Percentiles rank a stretch among this genome's conserved stretches.
phyloP scores from a whole-genome alignment of 108 stramenopile genomes.

The Stephanodiscus triporus region DNA sequence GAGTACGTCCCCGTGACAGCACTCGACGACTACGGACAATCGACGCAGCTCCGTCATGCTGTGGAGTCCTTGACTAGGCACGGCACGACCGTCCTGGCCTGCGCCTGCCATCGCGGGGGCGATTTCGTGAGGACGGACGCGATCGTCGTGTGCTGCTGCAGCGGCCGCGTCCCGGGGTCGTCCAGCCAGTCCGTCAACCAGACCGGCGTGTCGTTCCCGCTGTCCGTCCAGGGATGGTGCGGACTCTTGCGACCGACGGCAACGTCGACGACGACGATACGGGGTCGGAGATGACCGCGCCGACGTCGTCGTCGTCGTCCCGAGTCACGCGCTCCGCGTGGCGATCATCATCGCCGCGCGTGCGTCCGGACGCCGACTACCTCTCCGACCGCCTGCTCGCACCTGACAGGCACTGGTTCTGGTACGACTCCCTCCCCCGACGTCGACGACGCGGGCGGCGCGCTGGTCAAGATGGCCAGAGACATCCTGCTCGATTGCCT shows the following conservation, averaged over 20 bases:
- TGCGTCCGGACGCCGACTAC: constrained; percentile 27
- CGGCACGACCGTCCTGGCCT: too few species aligned
- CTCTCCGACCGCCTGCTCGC: constrained; percentile 23
- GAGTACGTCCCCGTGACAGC: too few species aligned
- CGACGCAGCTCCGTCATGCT: too few species aligned
- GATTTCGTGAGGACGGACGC: too few species aligned
- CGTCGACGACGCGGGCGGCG: neutral
- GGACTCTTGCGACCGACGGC: constrained; percentile 21
- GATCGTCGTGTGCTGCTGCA: too few species aligned
- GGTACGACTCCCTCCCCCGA: constrained; percentile 43
- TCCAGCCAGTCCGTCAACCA: neutral
- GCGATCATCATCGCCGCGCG: constrained; percentile 27
- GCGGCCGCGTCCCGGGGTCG: constrained; percentile 19
- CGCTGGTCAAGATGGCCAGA: constrained; percentile 22
- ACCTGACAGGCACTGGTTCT: constrained; percentile 38
- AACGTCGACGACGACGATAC: neutral
- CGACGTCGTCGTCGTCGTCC: constrained; percentile 4
- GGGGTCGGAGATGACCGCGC: too few species aligned
- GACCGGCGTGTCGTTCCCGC: neutral
- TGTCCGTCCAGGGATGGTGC: constrained; percentile 25
- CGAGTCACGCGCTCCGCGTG: constrained; percentile 21
- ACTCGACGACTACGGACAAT: too few species aligned
- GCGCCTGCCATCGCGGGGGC: too few species aligned
- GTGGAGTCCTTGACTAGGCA: too few species aligned
- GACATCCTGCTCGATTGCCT: constrained; percentile 36